Evolutionary conservation across 2,329 filamentous ascomycete genomes (phyloP).

Genomic region (Arthroderma uncinatum): DNA sequence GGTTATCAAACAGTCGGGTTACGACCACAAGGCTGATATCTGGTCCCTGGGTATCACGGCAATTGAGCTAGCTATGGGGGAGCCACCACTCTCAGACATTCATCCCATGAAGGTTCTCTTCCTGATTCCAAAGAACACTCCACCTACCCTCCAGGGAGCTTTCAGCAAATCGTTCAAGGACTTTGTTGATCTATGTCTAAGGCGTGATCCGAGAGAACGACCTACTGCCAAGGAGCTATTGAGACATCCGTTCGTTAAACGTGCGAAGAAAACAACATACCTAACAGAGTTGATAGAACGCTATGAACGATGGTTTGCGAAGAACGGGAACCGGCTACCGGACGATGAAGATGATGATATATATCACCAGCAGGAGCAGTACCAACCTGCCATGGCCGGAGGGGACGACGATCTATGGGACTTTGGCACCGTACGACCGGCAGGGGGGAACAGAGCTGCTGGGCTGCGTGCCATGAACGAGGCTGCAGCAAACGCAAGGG

Average conservation of each 20-base stretch:
- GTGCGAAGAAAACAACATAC: slow-evolving; percentile 92
- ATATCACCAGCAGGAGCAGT: slow-evolving; percentile 18
- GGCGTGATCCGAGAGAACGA: slow-evolving; percentile 78
- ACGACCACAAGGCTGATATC: slow-evolving; percentile 95
- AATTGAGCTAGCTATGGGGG: slow-evolving; percentile 78
- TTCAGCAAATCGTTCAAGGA: slow-evolving; percentile 77
- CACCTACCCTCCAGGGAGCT: slow-evolving; percentile 67
- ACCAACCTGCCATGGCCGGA: slow-evolving; percentile 33
- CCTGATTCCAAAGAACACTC: slow-evolving; percentile 86
- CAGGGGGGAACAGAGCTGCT: slow-evolving; percentile 52
- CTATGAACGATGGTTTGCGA: slow-evolving; percentile 74
- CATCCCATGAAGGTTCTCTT: slow-evolving; percentile 98
- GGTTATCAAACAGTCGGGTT: slow-evolving; percentile 95
- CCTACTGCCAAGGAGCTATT: slow-evolving; percentile 78
- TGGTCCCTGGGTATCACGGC: slow-evolving; percentile 96
- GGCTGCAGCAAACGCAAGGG: slow-evolving; percentile 65
- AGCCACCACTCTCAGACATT: slow-evolving; percentile 90
- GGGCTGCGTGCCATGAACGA: slow-evolving; percentile 67
- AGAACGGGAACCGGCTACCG: slow-evolving; percentile 60
- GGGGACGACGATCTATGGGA: slow-evolving; percentile 90
- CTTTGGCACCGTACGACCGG: slow-evolving; percentile 85
- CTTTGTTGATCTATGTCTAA: slow-evolving; percentile 71
- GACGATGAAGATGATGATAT: slow-evolving; percentile 52
- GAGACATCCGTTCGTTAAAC: slow-evolving; percentile 79
- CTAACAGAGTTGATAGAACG: slow-evolving; percentile 91